Evolutionary conservation across 2,329 filamentous ascomycete species (phyloP), one percentile per base, ranked within the genome.

Genomic region (Pseudohalonectria lignicola): DNA sequence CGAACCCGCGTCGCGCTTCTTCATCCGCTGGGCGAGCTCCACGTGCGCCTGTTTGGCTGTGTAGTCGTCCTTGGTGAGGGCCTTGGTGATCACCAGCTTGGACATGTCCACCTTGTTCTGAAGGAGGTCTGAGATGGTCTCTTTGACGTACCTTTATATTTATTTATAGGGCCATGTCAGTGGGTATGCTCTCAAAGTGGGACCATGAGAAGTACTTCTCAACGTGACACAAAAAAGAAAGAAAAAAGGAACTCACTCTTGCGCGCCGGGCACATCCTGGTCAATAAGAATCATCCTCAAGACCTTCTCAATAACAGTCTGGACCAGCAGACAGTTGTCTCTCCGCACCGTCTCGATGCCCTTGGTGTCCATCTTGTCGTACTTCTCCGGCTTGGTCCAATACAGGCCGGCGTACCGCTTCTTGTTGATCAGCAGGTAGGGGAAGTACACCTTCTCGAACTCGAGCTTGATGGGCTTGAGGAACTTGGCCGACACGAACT

Each of bases 341-440:
- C 92, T 74, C 48, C 92, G 82, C 34, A 98, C 93, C 4, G 92
- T 98, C 62, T 98, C 92, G 48, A 98, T 96, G 70, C 92, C 92
- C 60, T 98, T 98, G 43, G 86, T 96, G 61, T 98, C 92, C 93
- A 98, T 98, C 69, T 96, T 98, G 72, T 98, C 93, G 59, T 83
- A 92, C 61, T 94, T 95, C 31, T 90, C 76, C 1, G 90, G 77
- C 47, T 83, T 92, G 5, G 92, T 98, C 88, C 88, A 98, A 64
- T 86, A 96, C 23, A 98, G 63, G n/a, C 92, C 92, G 8, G 92
- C 92, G 53, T 98, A 98, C 45, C 92, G 83, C 69, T 98, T 98
- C 70, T 98, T 98, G 77, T 98, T 98, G 77, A 98, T 98, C 37
- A 98, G 72, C 25, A 98, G 71, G 56, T 98, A 98, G 1, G 92